Conservation (phyloP, 2,329 filamentous ascomycete genomes). For the Verticillium klebahnii region DNA sequence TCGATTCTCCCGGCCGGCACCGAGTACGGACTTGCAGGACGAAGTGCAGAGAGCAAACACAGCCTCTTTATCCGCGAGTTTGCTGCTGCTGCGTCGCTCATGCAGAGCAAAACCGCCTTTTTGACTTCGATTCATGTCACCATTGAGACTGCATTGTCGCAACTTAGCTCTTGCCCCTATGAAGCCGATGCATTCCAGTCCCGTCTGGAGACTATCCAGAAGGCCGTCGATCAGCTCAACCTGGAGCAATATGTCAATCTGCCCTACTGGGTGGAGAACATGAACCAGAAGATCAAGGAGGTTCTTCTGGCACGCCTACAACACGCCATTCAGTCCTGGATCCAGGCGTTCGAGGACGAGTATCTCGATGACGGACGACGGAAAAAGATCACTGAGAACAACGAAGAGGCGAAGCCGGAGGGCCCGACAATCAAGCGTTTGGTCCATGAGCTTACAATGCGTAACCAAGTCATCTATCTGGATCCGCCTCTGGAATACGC, state of each 20-base stretch:
- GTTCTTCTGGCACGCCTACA: slow-evolving; percentile 79
- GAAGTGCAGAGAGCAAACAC: slow-evolving; percentile 79
- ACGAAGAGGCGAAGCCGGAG: slow-evolving; percentile 42
- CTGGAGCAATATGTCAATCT: slow-evolving; percentile 95
- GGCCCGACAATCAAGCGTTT: slow-evolving; percentile 66
- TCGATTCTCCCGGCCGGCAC: slow-evolving; percentile 27
- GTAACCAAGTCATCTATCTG: slow-evolving; percentile 94
- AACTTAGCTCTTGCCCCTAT: slow-evolving; percentile 82
- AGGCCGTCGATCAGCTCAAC: slow-evolving; percentile 92
- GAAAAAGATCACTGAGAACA: slow-evolving; percentile 39
- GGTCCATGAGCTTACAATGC: slow-evolving; percentile 92
- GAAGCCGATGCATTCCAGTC: slow-evolving; percentile 73
- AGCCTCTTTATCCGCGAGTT: slow-evolving; percentile 96
- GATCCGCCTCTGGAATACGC: slow-evolving; percentile 91
- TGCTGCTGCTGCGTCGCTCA: slow-evolving; percentile 75
- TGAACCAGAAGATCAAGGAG: slow-evolving; percentile 81
- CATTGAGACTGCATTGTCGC: slow-evolving; percentile 73
- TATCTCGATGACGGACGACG: slow-evolving; percentile 47
- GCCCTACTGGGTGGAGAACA: slow-evolving; percentile 78
- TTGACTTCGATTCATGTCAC: slow-evolving; percentile 76
- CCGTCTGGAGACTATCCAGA: slow-evolving; percentile 80
- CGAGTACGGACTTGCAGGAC: slow-evolving; percentile 36
- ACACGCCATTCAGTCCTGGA: slow-evolving; percentile 81
- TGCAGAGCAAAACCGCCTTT: slow-evolving; percentile 82
- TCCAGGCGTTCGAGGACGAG: slow-evolving; percentile 71